These are phyloP conservation scores for Melocanna baccifera DNA, from an alignment of 176 grass and related monocot species.

Conservation along the genomic window DNA sequence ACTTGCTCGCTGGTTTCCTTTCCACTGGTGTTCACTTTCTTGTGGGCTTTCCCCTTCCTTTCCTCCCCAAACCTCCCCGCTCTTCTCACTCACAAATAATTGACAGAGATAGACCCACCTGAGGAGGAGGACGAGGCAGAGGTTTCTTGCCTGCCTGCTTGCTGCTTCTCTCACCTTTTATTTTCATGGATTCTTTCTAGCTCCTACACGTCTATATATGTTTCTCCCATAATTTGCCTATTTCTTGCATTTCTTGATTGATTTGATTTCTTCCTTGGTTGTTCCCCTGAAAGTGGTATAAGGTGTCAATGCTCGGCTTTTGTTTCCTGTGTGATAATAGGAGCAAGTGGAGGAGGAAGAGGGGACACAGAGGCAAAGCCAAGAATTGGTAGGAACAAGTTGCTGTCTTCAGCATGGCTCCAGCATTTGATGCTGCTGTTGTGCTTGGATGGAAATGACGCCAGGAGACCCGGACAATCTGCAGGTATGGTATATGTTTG, in stretches of 20 bases:
- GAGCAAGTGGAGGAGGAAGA: background rate
- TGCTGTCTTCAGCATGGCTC: constrained; percentile 36
- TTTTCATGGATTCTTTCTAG: constrained; percentile 14
- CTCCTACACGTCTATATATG: background rate
- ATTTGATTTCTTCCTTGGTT: background rate
- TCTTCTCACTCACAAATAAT: constrained; percentile 20
- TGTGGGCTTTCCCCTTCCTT: constrained; percentile 22
- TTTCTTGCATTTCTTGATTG: background rate
- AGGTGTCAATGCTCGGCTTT: background rate
- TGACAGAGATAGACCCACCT: constrained; percentile 38
- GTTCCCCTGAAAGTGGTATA: background rate
- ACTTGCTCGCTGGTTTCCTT: constrained; percentile 22
- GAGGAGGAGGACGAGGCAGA: background rate
- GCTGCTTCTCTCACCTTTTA: background rate
- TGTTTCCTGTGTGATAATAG: background rate
- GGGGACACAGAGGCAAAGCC: background rate
- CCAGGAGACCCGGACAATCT: background rate
- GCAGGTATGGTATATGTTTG: constrained; percentile 15
- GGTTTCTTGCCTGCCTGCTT: constrained; percentile 25
- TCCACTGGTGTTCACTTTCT: constrained; percentile 27
- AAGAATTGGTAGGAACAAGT: background rate
- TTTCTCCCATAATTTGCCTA: background rate
- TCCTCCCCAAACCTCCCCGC: constrained; percentile 23
- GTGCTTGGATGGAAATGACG: constrained; percentile 23
- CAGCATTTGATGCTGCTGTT: constrained; percentile 10